Evolutionary conservation across 495 filamentous ascomycete genomes (phyloP).

Genomic region (Polyplosphaeria fusca): DNA sequence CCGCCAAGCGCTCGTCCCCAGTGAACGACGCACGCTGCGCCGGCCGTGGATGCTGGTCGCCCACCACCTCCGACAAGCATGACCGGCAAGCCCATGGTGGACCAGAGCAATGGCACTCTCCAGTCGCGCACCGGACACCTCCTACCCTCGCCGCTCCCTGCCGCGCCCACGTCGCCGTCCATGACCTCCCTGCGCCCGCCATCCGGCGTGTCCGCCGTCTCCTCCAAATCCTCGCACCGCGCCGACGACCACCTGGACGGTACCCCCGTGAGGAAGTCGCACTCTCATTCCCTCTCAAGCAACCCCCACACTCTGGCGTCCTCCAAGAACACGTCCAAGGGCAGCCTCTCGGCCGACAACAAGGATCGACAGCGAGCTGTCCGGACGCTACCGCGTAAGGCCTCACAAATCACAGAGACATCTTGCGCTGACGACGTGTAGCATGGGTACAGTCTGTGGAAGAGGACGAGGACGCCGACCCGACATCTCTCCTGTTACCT

Average conservation of each 20-base stretch:
- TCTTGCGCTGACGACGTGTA: constrained; percentile 4
- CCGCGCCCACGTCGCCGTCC: constrained; percentile 13
- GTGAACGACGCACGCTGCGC: no score
- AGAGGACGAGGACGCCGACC: constrained; percentile 35
- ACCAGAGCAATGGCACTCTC: constrained; percentile 26
- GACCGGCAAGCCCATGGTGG: constrained; percentile 24
- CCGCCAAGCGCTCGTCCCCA: neutral
- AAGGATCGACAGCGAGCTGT: constrained; percentile 35
- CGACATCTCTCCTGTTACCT: constrained; percentile 24
- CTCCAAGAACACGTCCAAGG: constrained; percentile 13
- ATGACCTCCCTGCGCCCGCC: constrained; percentile 16
- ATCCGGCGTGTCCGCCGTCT: constrained; percentile 22
- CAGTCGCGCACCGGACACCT: constrained; percentile 1
- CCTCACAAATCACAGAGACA: neutral
- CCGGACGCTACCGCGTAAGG: constrained; percentile 43
- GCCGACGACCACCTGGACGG: constrained; percentile 20
- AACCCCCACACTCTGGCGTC: constrained; percentile 30
- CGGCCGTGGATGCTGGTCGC: neutral
- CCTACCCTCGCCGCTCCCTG: constrained; percentile 9
- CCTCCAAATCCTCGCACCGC: constrained; percentile 25
- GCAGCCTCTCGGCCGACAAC: constrained; percentile 23
- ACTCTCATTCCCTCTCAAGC: constrained; percentile 32
- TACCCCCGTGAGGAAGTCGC: constrained; percentile 12
- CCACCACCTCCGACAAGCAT: neutral
- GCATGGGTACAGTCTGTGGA: constrained; percentile 36